These are phyloP conservation scores for Micractinium sp. DNA, from an alignment of 139 green algal species.

Conservation along the genomic window DNA sequence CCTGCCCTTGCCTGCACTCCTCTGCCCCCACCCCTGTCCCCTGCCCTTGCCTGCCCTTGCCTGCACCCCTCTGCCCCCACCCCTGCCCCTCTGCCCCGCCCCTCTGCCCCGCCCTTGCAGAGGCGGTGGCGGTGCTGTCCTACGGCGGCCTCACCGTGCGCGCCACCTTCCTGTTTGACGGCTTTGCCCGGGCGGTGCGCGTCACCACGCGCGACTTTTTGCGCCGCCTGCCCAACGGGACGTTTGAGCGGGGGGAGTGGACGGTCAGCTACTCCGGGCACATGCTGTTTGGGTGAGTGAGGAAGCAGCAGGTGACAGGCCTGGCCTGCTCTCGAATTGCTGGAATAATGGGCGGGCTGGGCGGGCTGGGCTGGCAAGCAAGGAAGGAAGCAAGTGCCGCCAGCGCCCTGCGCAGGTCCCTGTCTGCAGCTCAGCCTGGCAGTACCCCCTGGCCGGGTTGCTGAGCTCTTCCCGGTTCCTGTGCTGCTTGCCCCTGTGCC, in stretches of 20 bases:
- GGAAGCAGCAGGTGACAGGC: background rate
- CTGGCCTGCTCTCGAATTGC: no score
- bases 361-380: no score
- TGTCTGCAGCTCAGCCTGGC: no score
- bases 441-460: no score
- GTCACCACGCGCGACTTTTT: background rate
- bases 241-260: constrained; percentile 11
- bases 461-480: no score
- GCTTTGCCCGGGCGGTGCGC: background rate
- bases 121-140: constrained; percentile 4
- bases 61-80: background rate
- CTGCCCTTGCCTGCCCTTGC: background rate
- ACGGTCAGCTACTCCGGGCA: background rate
- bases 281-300: constrained; percentile 38
- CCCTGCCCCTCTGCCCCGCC: background rate
- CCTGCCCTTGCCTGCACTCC: background rate
- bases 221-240: constrained; percentile 9
- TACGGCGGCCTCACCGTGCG: constrained; percentile 1
- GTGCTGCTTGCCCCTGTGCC: no score
- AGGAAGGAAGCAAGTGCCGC: no score
- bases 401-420: no score
- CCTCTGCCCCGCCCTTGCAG: background rate
- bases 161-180: constrained; percentile 2
- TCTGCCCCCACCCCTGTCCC: no score
- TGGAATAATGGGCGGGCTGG: no score